These are phyloP conservation scores for Rhytidhysteron rufulum DNA, from an alignment of 2,329 filamentous ascomycete species.

Conservation along the genomic window DNA sequence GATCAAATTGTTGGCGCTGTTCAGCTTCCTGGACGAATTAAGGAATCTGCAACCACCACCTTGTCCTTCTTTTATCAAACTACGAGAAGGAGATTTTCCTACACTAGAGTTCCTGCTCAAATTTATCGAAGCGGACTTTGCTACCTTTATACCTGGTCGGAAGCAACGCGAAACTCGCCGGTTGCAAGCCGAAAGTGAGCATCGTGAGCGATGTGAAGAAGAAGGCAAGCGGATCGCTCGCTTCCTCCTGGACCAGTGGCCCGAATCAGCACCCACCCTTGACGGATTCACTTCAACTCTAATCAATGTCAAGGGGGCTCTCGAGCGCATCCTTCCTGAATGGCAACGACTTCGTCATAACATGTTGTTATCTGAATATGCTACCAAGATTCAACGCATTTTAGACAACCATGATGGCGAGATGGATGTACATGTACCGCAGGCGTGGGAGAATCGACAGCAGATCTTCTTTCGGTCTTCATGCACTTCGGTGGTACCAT, in stretches of 20 bases:
- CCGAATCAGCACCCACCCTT: conserved; percentile 32
- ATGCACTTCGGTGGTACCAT: conserved; percentile 9
- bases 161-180: not conserved
- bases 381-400: conserved; percentile 40
- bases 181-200: conserved; percentile 8
- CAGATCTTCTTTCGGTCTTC: conserved; percentile 12
- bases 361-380: conserved; percentile 39
- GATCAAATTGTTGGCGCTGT: conserved; percentile 41
- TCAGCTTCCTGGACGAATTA: conserved; percentile 36
- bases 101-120: conserved; percentile 26
- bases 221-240: conserved; percentile 35
- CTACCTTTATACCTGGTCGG: not conserved
- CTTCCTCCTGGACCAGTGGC: conserved; percentile 24
- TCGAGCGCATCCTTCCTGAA: conserved; percentile 39
- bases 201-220: conserved; percentile 24
- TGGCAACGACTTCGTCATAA: conserved; percentile 49
- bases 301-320: conserved; percentile 36
- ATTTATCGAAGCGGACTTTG: conserved; percentile 20
- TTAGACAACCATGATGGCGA: conserved; percentile 27
- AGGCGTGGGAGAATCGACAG: conserved; percentile 9
- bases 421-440: conserved; percentile 6
- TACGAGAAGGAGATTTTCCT: conserved; percentile 28
- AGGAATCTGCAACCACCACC: conserved; percentile 31
- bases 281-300: conserved; percentile 19
- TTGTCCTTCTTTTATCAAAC: conserved; percentile 27